Base-by-base conservation (phyloP, 129 eudicot genomes). In the Pittosporum tobira region DNA sequence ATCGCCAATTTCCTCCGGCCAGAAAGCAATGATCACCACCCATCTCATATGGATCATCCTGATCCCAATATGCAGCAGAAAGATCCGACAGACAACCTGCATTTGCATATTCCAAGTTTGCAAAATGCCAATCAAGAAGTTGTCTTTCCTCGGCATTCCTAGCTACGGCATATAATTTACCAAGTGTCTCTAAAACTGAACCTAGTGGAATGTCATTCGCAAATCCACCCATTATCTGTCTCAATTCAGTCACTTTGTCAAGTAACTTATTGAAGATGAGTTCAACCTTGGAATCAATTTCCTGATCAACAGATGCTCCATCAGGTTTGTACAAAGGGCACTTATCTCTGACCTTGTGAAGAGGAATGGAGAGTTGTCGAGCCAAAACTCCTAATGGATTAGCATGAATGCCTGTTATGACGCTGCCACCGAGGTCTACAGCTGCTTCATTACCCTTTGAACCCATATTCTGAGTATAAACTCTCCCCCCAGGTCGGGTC, bases 21-120 rank as follows among this genome's bases (percentile, higher is more conserved):
- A 90, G 89, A 77, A 90, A 85, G 73, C 95, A 90, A 59, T 90
- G 98, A 65, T 90, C 98, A 19, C 97, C 97, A 14, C 94, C 94
- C 98, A 90, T 90, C 66, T 90, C 98, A 48, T 85, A 90, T 16
- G 95, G 98, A 66, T 90, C 98, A 59, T 90, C 98, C 75, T 90
- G 98, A 72, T 90, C 98, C 98, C 98, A 90, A 70, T 86, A 80
- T 1, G 94, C 82, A 71, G 98, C 98, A 30, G 98, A 90, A 24
- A 90, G 95, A 21, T 90, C 69, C 0, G 95, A 90, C 46, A 90
- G 81, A 57, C 84, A 78, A 49, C 98, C 95, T 3, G 95, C 98
- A 59, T 90, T 90, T 23, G 95, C 95, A 61, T 85, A 90, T 76
- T 90, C 98, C 65, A 90, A 71, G 65, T 90, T 90, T 15, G 98